These are phyloP conservation scores for Aureobasidium subglaciale DNA, from an alignment of 2,329 filamentous ascomycete genomes.

Conservation along the genomic window DNA sequence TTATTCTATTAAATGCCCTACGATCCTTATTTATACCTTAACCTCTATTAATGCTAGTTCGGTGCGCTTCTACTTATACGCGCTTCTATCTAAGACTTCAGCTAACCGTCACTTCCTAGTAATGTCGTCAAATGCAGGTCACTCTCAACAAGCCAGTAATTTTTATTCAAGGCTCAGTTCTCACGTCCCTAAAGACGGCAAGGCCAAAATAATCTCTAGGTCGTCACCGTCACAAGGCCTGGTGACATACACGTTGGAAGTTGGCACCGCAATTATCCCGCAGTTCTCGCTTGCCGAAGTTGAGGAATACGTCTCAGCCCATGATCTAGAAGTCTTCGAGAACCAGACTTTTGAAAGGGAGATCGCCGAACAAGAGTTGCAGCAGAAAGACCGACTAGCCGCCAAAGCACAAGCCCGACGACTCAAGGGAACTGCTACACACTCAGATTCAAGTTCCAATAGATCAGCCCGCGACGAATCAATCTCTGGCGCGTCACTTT, in stretches of 20 bases:
- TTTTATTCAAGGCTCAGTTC: not conserved
- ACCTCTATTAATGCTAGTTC: not conserved
- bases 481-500: not conserved
- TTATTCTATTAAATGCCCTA: too few species aligned
- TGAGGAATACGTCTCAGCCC: slow-evolving; percentile 28
- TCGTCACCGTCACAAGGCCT: slow-evolving; percentile 18
- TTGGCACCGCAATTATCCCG: slow-evolving; percentile 22
- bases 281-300: slow-evolving; percentile 26
- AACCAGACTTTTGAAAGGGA: slow-evolving; percentile 25
- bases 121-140: not conserved
- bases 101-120: not conserved
- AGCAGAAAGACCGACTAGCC: not conserved
- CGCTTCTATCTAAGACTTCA: not conserved
- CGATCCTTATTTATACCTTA: too few species aligned
- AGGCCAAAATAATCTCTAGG: slow-evolving; percentile 22
- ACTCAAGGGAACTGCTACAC: not conserved
- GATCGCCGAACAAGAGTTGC: slow-evolving; percentile 13
- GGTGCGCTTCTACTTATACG: too few species aligned
- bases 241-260: slow-evolving; percentile 23
- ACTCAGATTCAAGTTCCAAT: not conserved
- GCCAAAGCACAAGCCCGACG: not conserved
- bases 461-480: not conserved
- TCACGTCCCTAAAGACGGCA: not conserved
- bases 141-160: not conserved
- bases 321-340: slow-evolving; percentile 29